Conservation (phyloP, 169 alveolate species). For the Eimeria tenella region DNA sequence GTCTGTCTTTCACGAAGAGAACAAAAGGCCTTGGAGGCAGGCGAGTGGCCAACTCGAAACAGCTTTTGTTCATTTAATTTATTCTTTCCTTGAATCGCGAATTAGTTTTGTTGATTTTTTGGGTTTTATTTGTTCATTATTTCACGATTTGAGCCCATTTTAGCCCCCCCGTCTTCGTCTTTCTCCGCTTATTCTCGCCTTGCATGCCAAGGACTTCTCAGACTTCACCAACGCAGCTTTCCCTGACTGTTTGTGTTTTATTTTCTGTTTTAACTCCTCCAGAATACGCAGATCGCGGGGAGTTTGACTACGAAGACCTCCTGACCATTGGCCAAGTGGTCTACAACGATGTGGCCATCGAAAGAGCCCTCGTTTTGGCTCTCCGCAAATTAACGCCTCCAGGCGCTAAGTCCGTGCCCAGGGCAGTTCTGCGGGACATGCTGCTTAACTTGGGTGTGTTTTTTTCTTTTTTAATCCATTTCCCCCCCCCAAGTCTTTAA, state of each 20-base stretch:
- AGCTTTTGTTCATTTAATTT: too few species aligned
- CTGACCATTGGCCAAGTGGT: constrained; percentile 75
- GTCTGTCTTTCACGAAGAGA: constrained; percentile 58
- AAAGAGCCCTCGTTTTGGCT: constrained; percentile 75
- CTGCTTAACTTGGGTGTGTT: constrained; percentile 73
- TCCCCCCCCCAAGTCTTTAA: neutral
- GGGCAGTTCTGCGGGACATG: constrained; percentile 57
- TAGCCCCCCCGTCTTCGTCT: neutral
- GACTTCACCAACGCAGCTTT: too few species aligned
- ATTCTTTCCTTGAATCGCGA: neutral
- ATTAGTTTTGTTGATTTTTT: neutral
- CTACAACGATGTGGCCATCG: constrained; percentile 80
- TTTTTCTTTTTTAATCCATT: neutral
- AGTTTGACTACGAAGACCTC: constrained; percentile 78
- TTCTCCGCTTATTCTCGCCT: too few species aligned
- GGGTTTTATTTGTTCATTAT: neutral
- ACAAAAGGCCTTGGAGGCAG: constrained; percentile 55
- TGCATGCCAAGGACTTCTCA: too few species aligned
- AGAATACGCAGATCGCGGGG: constrained; percentile 76
- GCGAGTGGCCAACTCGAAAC: neutral
- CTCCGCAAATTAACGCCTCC: constrained; percentile 54
- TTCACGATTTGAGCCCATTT: too few species aligned
- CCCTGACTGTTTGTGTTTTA: neutral
- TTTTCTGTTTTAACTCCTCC: neutral
- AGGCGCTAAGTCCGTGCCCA: constrained; percentile 42